Percentiles rank a stretch among this genome's conserved stretches.
Evolutionary conservation across 768 basidiomycete genomes (phyloP).

Genomic region (Chalciporus chontae): DNA sequence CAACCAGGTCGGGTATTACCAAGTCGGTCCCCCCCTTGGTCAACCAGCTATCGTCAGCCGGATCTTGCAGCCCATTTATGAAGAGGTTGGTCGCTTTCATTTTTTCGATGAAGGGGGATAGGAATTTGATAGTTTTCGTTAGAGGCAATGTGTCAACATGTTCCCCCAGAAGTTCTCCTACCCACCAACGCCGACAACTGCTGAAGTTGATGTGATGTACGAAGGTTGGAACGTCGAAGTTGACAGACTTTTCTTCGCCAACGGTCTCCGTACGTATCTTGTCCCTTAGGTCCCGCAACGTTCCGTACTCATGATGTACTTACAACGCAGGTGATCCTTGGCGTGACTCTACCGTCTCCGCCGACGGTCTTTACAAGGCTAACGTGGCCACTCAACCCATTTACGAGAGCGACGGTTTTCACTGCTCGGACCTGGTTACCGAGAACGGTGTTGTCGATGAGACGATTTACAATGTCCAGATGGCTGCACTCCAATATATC

Average conservation of each 20-base stretch:
- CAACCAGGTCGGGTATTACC: conserved; percentile 60
- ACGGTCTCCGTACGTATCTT: conserved; percentile 51
- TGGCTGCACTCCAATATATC: conserved; percentile 48
- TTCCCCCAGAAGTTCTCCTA: conserved; percentile 57
- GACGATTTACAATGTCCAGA: conserved; percentile 52
- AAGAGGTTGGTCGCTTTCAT: conserved; percentile 17
- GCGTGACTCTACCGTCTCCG: conserved; percentile 66
- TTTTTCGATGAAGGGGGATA: background rate
- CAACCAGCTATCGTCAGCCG: conserved; percentile 35
- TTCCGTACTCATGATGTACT: background rate
- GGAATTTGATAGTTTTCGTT: background rate
- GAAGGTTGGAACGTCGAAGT: conserved; percentile 60
- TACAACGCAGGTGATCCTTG: conserved; percentile 61
- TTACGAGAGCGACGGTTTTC: conserved; percentile 59
- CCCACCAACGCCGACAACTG: conserved; percentile 42
- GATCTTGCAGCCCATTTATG: conserved; percentile 29
- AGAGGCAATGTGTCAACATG: conserved; percentile 71
- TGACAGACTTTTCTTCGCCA: conserved; percentile 64
- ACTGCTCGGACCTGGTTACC: conserved; percentile 56
- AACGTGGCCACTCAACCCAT: conserved; percentile 58
- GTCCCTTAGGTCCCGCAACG: too few relatives aligned
- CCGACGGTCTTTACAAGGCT: conserved; percentile 40
- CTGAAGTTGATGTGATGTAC: conserved; percentile 46
- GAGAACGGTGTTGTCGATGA: conserved; percentile 42
- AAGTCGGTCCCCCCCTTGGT: conserved; percentile 35